phyloP scores from a whole-genome alignment of 345 rosid species.

The Populus ilicifolia region DNA sequence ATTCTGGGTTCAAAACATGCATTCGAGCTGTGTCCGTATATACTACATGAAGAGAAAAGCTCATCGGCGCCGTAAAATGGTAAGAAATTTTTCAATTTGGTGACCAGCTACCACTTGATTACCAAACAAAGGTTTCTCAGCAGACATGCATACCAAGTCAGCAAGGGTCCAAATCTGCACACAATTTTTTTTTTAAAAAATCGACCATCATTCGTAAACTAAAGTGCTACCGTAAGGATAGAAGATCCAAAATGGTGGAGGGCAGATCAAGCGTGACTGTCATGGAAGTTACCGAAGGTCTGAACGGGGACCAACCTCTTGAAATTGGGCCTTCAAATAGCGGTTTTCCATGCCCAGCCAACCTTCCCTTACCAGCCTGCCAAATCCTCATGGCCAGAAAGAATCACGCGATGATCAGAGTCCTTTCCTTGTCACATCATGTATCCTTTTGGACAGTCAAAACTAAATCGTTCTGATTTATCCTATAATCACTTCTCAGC shows the following conservation, averaged over 20 bases:
- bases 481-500: slow-evolving; percentile 7
- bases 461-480: neutral
- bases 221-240: too few species aligned
- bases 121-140: neutral
- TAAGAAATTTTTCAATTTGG: too few species aligned
- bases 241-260: neutral
- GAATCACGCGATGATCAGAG: neutral
- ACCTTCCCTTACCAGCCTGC: neutral
- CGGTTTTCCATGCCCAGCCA: neutral
- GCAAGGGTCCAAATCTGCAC: neutral
- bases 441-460: neutral
- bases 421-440: too few species aligned
- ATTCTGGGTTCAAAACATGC: too few species aligned
- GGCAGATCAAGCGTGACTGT: neutral
- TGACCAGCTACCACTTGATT: neutral
- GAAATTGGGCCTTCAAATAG: neutral
- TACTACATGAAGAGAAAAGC: neutral
- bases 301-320: neutral
- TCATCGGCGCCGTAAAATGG: neutral
- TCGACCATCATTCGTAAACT: neutral
- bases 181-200: neutral
- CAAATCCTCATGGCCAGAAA: neutral
- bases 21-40: too few species aligned
- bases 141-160: neutral
- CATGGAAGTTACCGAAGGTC: neutral